Percentiles rank a stretch among this genome's conserved stretches.
Evolutionary conservation across 768 basidiomycete genomes (phyloP).

Genomic region (Leucocoprinus leucothites): DNA sequence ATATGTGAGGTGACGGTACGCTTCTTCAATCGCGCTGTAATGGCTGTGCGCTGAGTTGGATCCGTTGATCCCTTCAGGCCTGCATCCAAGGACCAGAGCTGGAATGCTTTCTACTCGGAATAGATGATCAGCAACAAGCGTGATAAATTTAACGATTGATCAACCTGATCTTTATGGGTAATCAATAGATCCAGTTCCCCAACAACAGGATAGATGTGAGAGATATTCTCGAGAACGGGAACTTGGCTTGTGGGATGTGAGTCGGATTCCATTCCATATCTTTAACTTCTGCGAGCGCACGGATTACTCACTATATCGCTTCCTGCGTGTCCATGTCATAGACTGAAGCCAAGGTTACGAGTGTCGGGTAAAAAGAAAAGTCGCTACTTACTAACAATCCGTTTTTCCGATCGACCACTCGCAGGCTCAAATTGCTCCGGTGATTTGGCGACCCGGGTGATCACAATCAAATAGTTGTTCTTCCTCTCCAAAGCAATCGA

Average conservation of each 20-base stretch:
- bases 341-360: background rate
- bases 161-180: constrained; percentile 9
- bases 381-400: constrained; percentile 10
- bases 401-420: constrained; percentile 8
- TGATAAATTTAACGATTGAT: background rate
- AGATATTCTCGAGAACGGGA: constrained; percentile 9
- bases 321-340: constrained; percentile 10
- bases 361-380: too few species aligned
- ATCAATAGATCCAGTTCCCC: constrained; percentile 9
- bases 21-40: constrained; percentile 4
- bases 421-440: constrained; percentile 7
- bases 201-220: background rate
- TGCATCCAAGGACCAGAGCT: constrained; percentile 8
- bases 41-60: constrained; percentile 5
- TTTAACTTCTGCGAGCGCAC: too few species aligned
- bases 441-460: constrained; percentile 7
- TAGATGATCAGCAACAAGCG: background rate
- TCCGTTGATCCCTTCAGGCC: too few species aligned
- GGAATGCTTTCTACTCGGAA: constrained; percentile 1
- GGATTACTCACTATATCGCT: background rate
- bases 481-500: constrained; percentile 4
- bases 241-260: background rate
- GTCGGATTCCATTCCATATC: background rate
- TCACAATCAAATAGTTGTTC: constrained; percentile 3
- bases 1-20: background rate